phyloP scores from a whole-genome alignment of 2,329 filamentous ascomycete species.

The Periconia macrospinosa region DNA sequence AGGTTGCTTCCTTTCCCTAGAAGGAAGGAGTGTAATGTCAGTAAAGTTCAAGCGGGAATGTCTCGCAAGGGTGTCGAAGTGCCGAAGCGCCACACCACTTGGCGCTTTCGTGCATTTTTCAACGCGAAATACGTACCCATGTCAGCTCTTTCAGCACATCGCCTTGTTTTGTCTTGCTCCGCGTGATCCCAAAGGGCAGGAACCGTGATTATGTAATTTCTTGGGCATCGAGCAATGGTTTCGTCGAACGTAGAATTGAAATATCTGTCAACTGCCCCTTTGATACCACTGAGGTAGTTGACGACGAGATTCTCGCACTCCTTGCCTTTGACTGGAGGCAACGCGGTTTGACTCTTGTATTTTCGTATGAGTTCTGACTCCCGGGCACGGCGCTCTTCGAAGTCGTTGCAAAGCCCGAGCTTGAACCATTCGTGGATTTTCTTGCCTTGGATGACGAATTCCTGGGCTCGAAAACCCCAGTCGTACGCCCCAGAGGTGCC shows the following conservation, averaged over 20 bases:
- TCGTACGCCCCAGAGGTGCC: not conserved
- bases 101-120: too few relatives aligned
- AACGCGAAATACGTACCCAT: not conserved
- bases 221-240: not conserved
- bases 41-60: too few relatives aligned
- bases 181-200: conserved; percentile 3
- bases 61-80: too few relatives aligned
- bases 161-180: conserved; percentile 1
- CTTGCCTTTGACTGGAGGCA: not conserved
- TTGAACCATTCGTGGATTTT: conserved; percentile 4
- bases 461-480: not conserved
- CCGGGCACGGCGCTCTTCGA: conserved; percentile 1
- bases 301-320: conserved; percentile 2
- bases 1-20: not conserved
- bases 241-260: not conserved
- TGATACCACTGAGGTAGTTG: conserved; percentile 1
- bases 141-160: conserved; percentile 3
- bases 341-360: not conserved
- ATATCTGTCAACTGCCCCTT: not conserved
- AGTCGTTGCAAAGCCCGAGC: conserved; percentile 2
- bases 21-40: too few relatives aligned
- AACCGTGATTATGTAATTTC: conserved; percentile 2
- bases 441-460: not conserved
- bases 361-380: conserved; percentile 4
- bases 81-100: too few relatives aligned